These are phyloP conservation scores for Apophysomyces sp. DNA, from an alignment of 371 early-diverging fungal species.

Conservation along the genomic window DNA sequence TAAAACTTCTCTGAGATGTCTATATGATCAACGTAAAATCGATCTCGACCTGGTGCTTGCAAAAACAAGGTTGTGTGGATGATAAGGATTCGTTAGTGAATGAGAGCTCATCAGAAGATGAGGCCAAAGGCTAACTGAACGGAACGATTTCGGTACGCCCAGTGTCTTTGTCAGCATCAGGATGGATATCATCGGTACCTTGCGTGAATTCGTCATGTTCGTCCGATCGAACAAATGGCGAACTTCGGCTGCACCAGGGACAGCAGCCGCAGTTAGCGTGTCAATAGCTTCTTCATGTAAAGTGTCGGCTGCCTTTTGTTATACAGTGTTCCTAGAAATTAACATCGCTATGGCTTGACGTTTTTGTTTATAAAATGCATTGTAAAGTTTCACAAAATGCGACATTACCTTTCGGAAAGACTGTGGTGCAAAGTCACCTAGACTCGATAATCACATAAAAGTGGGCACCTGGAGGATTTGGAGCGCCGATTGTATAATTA, in stretches of 20 bases:
- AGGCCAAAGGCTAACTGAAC: slow-evolving; percentile 1
- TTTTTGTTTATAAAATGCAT: no score
- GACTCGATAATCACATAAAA: no score
- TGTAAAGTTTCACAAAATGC: no score
- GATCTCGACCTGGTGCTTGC: slow-evolving; percentile 7
- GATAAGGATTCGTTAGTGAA: slow-evolving; percentile 4
- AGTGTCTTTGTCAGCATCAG: slow-evolving; percentile 11
- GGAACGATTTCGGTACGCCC: not conserved
- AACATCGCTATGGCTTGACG: no score
- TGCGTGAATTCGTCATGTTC: slow-evolving; percentile 2
- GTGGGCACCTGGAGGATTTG: no score
- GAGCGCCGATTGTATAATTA: no score
- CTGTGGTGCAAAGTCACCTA: no score
- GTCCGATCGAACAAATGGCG: slow-evolving; percentile 1
- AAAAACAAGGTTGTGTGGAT: slow-evolving; percentile 12
- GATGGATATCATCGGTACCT: slow-evolving; percentile 11
- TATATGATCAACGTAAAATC: slow-evolving; percentile 11
- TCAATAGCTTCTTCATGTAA: slow-evolving; percentile 8
- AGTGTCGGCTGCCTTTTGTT: not conserved
- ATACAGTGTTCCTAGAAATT: no score
- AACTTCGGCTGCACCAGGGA: not conserved
- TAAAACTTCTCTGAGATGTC: slow-evolving; percentile 23
- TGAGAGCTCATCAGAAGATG: slow-evolving; percentile 10
- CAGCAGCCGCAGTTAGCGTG: not conserved
- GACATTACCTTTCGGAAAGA: no score